Evolutionary conservation across 176 grass and related monocot species (phyloP).

Genomic region (Canna indica): DNA sequence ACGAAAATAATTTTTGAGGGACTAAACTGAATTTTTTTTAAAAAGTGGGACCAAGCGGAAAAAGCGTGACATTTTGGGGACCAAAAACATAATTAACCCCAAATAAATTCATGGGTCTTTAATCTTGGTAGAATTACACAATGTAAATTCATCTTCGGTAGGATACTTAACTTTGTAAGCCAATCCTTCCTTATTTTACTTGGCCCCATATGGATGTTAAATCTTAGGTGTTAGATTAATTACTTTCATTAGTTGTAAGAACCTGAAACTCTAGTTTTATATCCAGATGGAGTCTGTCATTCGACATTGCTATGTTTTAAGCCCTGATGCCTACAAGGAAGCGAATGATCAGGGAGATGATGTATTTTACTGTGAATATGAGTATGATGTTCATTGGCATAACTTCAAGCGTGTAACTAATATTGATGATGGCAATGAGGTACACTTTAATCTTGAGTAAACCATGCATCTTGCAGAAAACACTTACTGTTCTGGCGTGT

Average conservation of each 20-base stretch:
- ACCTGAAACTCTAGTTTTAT: constrained; percentile 16
- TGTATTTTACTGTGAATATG: constrained; percentile 98
- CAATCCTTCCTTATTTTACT: neutral
- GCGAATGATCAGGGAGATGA: constrained; percentile 75
- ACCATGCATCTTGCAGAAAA: neutral
- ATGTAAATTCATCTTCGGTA: neutral
- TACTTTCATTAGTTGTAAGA: neutral
- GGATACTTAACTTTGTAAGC: neutral
- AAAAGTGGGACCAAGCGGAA: no score
- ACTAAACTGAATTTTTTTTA: no score
- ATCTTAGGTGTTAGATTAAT: neutral
- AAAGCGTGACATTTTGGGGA: no score
- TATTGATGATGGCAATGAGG: constrained; percentile 54
- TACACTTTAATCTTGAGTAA: constrained; percentile 17
- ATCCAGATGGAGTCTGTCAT: constrained; percentile 74
- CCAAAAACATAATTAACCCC: neutral
- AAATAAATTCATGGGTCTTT: no score
- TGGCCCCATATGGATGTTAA: neutral
- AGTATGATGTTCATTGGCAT: constrained; percentile 90
- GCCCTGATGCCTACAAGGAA: constrained; percentile 58
- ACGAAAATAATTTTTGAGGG: no score
- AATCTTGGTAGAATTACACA: neutral
- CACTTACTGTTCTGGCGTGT: neutral
- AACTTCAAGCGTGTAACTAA: constrained; percentile 88
- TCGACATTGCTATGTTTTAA: constrained; percentile 74